These are phyloP conservation scores for Somion occarium DNA, from an alignment of 1,284 basidiomycete genomes.

Conservation along the genomic window DNA sequence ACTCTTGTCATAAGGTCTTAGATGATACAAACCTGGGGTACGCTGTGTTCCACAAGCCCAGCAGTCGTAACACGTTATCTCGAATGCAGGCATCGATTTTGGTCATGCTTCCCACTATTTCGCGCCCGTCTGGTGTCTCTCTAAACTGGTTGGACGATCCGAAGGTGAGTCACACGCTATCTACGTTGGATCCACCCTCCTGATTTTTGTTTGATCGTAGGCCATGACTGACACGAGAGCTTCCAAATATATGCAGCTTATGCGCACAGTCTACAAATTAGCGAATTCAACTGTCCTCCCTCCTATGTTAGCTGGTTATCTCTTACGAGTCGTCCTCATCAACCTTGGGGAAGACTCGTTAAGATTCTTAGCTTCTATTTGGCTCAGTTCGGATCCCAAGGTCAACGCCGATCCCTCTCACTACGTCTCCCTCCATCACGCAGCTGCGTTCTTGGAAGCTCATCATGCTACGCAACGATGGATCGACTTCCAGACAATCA, in stretches of 20 bases:
- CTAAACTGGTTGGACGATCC: conserved; percentile 44
- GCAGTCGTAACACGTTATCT: conserved; percentile 45
- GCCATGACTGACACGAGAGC: conserved; percentile 18
- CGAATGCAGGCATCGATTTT: conserved; percentile 56
- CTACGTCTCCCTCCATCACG: conserved; percentile 53
- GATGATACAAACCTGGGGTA: conserved; percentile 40
- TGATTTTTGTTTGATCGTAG: not conserved
- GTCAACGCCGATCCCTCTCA: conserved; percentile 18
- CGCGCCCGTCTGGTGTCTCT: conserved; percentile 35
- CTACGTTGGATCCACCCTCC: not conserved
- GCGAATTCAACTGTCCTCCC: conserved; percentile 48
- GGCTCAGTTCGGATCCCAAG: conserved; percentile 31
- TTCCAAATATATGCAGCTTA: conserved; percentile 47
- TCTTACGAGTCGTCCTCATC: conserved; percentile 66
- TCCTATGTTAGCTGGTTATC: conserved; percentile 42
- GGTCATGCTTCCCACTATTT: conserved; percentile 40
- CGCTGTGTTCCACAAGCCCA: conserved; percentile 53
- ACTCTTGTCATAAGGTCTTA: conserved; percentile 30
- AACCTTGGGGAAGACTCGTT: conserved; percentile 69
- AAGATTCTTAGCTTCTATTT: conserved; percentile 76
- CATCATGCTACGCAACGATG: conserved; percentile 50
- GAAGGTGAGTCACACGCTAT: conserved; percentile 23
- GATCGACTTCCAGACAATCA: conserved; percentile 81
- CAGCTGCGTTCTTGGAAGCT: conserved; percentile 77
- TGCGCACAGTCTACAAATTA: conserved; percentile 58